Conservation (phyloP, 2,329 filamentous ascomycete genomes). For the Mollisiaceae sp. region DNA sequence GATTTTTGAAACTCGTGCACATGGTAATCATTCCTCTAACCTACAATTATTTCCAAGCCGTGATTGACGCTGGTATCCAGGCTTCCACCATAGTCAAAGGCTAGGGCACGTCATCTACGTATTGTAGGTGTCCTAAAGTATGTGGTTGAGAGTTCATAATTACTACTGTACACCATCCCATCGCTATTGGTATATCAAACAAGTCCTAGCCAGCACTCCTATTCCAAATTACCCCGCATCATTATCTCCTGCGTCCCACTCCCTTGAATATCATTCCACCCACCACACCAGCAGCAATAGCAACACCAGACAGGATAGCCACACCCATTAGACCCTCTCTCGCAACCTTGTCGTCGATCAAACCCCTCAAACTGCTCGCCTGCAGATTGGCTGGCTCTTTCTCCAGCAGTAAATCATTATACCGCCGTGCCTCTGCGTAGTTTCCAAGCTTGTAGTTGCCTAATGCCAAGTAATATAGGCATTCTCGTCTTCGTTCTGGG, state of each 20-base stretch:
- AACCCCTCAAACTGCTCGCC: constrained; percentile 79
- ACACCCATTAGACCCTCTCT: constrained; percentile 94
- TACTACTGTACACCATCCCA: constrained; percentile 21
- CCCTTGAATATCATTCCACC: constrained; percentile 86
- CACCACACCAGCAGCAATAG: constrained; percentile 90
- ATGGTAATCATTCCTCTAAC: neutral
- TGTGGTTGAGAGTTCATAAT: constrained; percentile 11
- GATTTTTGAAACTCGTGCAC: neutral
- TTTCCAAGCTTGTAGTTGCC: constrained; percentile 99
- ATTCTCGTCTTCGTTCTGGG: constrained; percentile 93
- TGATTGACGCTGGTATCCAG: too few species aligned
- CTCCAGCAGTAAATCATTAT: constrained; percentile 91
- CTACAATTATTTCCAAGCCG: too few species aligned
- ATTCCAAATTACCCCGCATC: constrained; percentile 14
- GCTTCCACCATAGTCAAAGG: too few species aligned
- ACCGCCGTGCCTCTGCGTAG: constrained; percentile 91
- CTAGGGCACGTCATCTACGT: too few species aligned
- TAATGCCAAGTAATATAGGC: constrained; percentile 95
- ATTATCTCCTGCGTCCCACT: constrained; percentile 57
- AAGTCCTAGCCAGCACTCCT: constrained; percentile 16
- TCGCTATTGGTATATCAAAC: constrained; percentile 36
- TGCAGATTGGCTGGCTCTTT: constrained; percentile 92
- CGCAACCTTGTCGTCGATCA: constrained; percentile 96
- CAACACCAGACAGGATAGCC: constrained; percentile 91
- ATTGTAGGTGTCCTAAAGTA: neutral